A percentile compares a stretch with the other conserved stretches of the same genome.
These are phyloP conservation scores for Penicillium occitanis DNA, from an alignment of 2,329 filamentous ascomycete genomes.

Conservation along the genomic window DNA sequence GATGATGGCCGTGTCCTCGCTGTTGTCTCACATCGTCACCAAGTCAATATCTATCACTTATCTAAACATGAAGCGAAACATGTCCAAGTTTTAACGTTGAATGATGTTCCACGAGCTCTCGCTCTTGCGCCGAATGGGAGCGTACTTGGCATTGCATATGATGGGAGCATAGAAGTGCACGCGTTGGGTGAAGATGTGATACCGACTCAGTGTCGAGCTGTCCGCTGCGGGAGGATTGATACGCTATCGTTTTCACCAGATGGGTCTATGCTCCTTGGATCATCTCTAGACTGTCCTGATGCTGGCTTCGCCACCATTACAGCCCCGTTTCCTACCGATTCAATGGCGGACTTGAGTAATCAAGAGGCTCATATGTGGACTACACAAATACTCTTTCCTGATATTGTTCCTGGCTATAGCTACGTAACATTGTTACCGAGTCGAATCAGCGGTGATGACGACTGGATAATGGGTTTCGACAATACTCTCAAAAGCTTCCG, in stretches of 20 bases:
- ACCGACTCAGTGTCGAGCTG: slow-evolving; percentile 67
- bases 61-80: slow-evolving; percentile 63
- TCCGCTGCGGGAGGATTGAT: slow-evolving; percentile 76
- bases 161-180: slow-evolving; percentile 84
- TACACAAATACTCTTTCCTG: slow-evolving; percentile 79
- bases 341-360: slow-evolving; percentile 55
- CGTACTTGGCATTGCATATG: slow-evolving; percentile 80
- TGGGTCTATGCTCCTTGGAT: slow-evolving; percentile 75
- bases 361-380: slow-evolving; percentile 77
- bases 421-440: slow-evolving; percentile 67
- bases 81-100: slow-evolving; percentile 72
- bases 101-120: slow-evolving; percentile 75
- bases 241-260: slow-evolving; percentile 73
- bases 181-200: slow-evolving; percentile 66
- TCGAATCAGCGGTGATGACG: slow-evolving; percentile 58
- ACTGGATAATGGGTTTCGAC: slow-evolving; percentile 78
- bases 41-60: slow-evolving; percentile 83
- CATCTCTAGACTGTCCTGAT: slow-evolving; percentile 63
- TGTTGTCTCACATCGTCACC: slow-evolving; percentile 77
- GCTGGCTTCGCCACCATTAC: slow-evolving; percentile 74
- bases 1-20: slow-evolving; percentile 75
- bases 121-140: slow-evolving; percentile 77
- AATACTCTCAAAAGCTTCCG: slow-evolving; percentile 74
- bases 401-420: slow-evolving; percentile 74
- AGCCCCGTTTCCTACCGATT: slow-evolving; percentile 71